Conservation (phyloP, 2,329 filamentous ascomycete genomes). For the Falciphora oryzae region DNA sequence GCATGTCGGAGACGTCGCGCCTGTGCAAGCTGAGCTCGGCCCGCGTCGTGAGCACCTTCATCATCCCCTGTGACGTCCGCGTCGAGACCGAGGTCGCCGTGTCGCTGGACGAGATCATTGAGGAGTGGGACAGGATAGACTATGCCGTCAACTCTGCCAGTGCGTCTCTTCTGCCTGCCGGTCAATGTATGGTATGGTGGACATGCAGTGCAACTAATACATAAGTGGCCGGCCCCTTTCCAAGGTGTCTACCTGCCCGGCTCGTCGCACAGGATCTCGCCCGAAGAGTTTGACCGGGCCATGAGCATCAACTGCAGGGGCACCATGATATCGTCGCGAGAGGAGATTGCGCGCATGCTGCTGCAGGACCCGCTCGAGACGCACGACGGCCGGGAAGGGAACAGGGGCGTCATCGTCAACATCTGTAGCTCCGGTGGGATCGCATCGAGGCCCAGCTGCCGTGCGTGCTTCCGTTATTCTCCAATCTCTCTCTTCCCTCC, state of each 20-base stretch:
- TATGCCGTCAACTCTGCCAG: conserved; percentile 39
- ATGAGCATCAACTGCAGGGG: conserved; percentile 38
- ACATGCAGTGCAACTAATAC: background rate
- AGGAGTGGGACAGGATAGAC: conserved; percentile 34
- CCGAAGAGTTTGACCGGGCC: conserved; percentile 36
- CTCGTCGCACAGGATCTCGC: conserved; percentile 27
- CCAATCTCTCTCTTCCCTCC: background rate
- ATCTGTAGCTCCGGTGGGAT: conserved; percentile 37
- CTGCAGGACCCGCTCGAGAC: conserved; percentile 34
- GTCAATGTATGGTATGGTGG: no score
- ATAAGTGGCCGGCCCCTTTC: conserved; percentile 8
- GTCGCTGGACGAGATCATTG: conserved; percentile 27
- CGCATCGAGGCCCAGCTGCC: conserved; percentile 33
- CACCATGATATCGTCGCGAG: conserved; percentile 37
- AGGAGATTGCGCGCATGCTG: conserved; percentile 36
- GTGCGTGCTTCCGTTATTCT: conserved; percentile 22
- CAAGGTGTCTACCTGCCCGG: conserved; percentile 30
- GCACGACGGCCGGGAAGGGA: conserved; percentile 36
- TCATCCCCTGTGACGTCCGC: conserved; percentile 28
- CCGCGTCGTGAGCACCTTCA: conserved; percentile 16
- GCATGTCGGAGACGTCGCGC: conserved; percentile 27
- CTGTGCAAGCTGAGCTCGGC: conserved; percentile 14
- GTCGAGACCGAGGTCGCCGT: conserved; percentile 27
- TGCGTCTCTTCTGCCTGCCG: background rate
- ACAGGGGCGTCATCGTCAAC: conserved; percentile 38